Evolutionary conservation across 1,139 yeast genomes (phyloP).

Genomic region (Cylindricascospora bacillispora): DNA sequence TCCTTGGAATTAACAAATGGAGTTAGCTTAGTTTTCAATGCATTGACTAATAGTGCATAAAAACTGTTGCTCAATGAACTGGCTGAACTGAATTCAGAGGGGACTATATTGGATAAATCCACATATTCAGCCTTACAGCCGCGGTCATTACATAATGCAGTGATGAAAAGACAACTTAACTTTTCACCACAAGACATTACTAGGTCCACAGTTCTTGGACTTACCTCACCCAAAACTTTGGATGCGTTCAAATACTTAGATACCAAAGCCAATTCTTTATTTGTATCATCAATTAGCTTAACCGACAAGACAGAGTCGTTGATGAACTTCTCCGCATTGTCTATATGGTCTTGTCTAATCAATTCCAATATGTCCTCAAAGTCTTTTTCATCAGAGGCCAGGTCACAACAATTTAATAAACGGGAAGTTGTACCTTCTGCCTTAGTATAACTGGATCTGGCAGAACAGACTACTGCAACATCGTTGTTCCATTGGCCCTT

Average conservation of each 20-base stretch:
- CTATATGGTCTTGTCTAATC: constrained; percentile 65
- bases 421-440: constrained; percentile 92
- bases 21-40: constrained; percentile 44
- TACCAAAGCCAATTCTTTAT: constrained; percentile 53
- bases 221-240: constrained; percentile 81
- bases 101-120: constrained; percentile 63
- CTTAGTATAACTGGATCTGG: constrained; percentile 82
- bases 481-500: constrained; percentile 29
- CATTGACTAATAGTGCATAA: constrained; percentile 48
- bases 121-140: constrained; percentile 68
- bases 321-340: constrained; percentile 53
- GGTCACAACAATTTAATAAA: constrained; percentile 66
- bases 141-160: constrained; percentile 68
- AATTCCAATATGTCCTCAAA: constrained; percentile 42
- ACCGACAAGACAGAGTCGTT: constrained; percentile 32
- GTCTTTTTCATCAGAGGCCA: constrained; percentile 43
- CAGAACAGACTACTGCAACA: constrained; percentile 96
- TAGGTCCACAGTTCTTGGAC: constrained; percentile 75
- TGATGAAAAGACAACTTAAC: constrained; percentile 77
- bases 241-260: constrained; percentile 71
- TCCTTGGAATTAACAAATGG: constrained; percentile 24
- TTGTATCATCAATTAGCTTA: constrained; percentile 43
- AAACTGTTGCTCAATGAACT: constrained; percentile 52
- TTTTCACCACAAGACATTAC: constrained; percentile 93
- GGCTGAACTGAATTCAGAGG: constrained; percentile 41